phyloP scores from a whole-genome alignment of 352 stramenopile genomes.

The Globisporangium okanoganense region DNA sequence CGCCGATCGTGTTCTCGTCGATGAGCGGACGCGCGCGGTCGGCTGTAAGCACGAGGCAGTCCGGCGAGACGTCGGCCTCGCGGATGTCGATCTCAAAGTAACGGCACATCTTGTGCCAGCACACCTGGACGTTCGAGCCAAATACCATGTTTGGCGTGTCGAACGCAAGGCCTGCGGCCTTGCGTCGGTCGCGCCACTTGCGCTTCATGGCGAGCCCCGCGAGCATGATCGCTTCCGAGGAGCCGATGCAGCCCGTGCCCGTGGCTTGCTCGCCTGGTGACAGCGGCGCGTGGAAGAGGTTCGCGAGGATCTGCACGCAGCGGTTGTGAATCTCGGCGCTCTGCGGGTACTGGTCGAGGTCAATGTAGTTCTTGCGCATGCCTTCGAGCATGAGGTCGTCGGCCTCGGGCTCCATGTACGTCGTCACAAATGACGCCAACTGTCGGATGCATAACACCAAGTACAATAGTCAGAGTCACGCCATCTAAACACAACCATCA shows the following conservation, averaged over 20 bases:
- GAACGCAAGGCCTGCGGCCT: slow-evolving; percentile 63
- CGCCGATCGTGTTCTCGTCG: slow-evolving; percentile 92
- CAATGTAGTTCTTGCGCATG: slow-evolving; percentile 91
- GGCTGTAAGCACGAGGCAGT: slow-evolving; percentile 83
- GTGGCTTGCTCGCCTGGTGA: slow-evolving; percentile 48
- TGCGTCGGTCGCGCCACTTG: slow-evolving; percentile 85
- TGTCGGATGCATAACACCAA: slow-evolving; percentile 5
- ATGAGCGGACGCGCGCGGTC: slow-evolving; percentile 68
- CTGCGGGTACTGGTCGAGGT: slow-evolving; percentile 91
- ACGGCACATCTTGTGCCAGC: slow-evolving; percentile 94
- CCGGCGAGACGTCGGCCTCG: slow-evolving; percentile 82
- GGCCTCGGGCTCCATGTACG: slow-evolving; percentile 90
- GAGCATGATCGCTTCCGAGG: slow-evolving; percentile 91
- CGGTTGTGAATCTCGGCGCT: slow-evolving; percentile 92
- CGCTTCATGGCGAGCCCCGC: slow-evolving; percentile 90
- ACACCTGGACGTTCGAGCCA: slow-evolving; percentile 90
- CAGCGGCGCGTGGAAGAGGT: slow-evolving; percentile 86
- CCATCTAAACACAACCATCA: neutral
- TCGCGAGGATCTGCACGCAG: slow-evolving; percentile 90
- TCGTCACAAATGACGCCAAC: slow-evolving; percentile 90
- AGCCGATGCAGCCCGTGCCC: slow-evolving; percentile 89
- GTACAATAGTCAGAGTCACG: neutral
- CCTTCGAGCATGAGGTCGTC: slow-evolving; percentile 89
- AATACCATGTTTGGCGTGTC: slow-evolving; percentile 93
- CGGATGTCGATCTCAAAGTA: slow-evolving; percentile 93